phyloP scores from a whole-genome alignment of 371 early-diverging fungal species.

The Rhizopus delemar region DNA sequence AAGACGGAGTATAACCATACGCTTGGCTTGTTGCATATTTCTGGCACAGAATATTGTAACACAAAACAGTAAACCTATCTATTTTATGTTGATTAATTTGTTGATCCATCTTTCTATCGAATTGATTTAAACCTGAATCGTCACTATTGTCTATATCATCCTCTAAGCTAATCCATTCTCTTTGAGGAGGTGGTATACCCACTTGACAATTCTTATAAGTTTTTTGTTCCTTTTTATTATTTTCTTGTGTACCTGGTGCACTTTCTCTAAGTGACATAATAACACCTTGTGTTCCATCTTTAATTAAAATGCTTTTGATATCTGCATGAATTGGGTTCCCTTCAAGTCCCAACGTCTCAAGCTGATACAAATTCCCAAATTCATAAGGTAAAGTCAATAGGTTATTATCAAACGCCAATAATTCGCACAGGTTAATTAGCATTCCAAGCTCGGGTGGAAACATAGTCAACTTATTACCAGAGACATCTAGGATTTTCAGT shows the following conservation, averaged over 20 bases:
- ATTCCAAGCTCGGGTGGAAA: conserved; percentile 94
- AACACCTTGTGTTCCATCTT: conserved; percentile 87
- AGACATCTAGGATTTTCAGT: conserved; percentile 80
- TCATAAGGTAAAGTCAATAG: conserved; percentile 88
- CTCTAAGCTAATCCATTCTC: conserved; percentile 89
- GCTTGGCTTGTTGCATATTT: conserved; percentile 87
- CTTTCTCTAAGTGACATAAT: conserved; percentile 92
- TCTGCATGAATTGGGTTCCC: conserved; percentile 96
- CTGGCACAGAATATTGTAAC: conserved; percentile 95
- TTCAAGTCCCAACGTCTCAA: conserved; percentile 93
- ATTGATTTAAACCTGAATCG: conserved; percentile 26
- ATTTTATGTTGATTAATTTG: background rate
- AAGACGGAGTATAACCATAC: conserved; percentile 96
- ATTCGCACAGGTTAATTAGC: conserved; percentile 79
- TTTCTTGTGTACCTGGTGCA: conserved; percentile 65
- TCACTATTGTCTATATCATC: conserved; percentile 23
- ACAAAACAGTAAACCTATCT: conserved; percentile 85
- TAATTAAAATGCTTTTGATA: conserved; percentile 75
- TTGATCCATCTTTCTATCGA: background rate
- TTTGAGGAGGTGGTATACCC: conserved; percentile 83
- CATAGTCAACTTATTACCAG: conserved; percentile 85
- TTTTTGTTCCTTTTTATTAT: background rate
- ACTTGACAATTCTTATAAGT: conserved; percentile 31
- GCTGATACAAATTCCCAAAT: conserved; percentile 89
- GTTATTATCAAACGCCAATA: conserved; percentile 93